Evolutionary conservation across 2,329 filamentous ascomycete species (phyloP).

Genomic region (Metarhizium rileyi): DNA sequence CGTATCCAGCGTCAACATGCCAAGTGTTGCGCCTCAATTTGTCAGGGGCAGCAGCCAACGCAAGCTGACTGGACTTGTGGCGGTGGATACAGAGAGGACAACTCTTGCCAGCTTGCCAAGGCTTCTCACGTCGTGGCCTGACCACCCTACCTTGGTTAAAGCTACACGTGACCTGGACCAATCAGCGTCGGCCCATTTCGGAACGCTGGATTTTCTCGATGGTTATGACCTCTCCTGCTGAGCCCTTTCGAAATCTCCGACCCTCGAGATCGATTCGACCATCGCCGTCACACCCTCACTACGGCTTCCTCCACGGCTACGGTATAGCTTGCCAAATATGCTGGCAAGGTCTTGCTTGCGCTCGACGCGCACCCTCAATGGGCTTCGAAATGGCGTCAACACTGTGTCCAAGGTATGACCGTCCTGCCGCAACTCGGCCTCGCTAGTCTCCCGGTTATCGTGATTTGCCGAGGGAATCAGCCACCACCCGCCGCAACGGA

Average conservation of each 20-base stretch:
- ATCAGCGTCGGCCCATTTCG: constrained; percentile 34
- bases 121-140: neutral
- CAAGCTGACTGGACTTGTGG: too few species aligned
- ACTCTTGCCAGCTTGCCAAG: neutral
- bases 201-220: constrained; percentile 32
- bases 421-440: constrained; percentile 15
- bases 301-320: constrained; percentile 27
- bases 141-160: neutral
- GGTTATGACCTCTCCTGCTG: constrained; percentile 25
- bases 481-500: constrained; percentile 14
- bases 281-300: constrained; percentile 27
- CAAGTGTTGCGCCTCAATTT: too few species aligned
- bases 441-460: neutral
- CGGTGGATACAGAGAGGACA: neutral
- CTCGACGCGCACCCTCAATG: constrained; percentile 75
- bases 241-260: constrained; percentile 29
- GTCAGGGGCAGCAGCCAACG: too few species aligned
- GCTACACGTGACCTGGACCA: constrained; percentile 27
- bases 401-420: constrained; percentile 62
- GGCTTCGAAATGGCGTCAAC: constrained; percentile 63
- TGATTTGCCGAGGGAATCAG: constrained; percentile 20
- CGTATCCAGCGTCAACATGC: too few species aligned
- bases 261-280: constrained; percentile 25
- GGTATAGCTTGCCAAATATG: constrained; percentile 55
- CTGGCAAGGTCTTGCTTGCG: constrained; percentile 87